Evolutionary conservation across 2,329 filamentous ascomycete species (phyloP).

Genomic region (Aspergillus ochraceoroseus): DNA sequence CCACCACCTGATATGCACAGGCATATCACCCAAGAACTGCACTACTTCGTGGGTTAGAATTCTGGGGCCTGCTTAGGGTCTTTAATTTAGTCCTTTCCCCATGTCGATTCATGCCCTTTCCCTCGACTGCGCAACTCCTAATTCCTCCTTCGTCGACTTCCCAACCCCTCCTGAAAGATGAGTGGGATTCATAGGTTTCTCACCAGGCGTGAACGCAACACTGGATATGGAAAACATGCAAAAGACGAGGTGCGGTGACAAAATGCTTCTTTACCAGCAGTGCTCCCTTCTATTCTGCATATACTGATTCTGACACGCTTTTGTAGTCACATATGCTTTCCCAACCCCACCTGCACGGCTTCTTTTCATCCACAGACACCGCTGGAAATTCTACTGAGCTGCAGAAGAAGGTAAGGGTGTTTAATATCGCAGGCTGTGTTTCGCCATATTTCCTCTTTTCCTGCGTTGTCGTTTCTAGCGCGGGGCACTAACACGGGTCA

Average conservation of each 20-base stretch:
- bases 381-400: slow-evolving; percentile 27
- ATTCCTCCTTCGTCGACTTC: slow-evolving; percentile 6
- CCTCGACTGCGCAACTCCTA: slow-evolving; percentile 9
- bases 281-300: not conserved
- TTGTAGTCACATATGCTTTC: slow-evolving; percentile 25
- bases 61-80: slow-evolving; percentile 26
- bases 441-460: not conserved
- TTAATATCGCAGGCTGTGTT: not conserved
- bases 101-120: slow-evolving; percentile 22
- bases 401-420: slow-evolving; percentile 33
- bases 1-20: slow-evolving; percentile 25
- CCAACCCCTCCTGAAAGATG: slow-evolving; percentile 26
- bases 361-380: slow-evolving; percentile 29
- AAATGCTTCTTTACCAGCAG: not conserved
- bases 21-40: slow-evolving; percentile 10
- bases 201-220: slow-evolving; percentile 37
- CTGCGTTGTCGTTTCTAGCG: not conserved
- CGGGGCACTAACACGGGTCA: slow-evolving; percentile 24
- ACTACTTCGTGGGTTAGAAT: slow-evolving; percentile 23
- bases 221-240: slow-evolving; percentile 26
- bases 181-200: slow-evolving; percentile 43
- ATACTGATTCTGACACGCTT: not conserved
- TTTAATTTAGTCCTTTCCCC: slow-evolving; percentile 18
- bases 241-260: slow-evolving; percentile 32
- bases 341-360: slow-evolving; percentile 27